Base-by-base conservation (phyloP, 2,329 filamentous ascomycete species). In the Hypoxylon sp. region DNA sequence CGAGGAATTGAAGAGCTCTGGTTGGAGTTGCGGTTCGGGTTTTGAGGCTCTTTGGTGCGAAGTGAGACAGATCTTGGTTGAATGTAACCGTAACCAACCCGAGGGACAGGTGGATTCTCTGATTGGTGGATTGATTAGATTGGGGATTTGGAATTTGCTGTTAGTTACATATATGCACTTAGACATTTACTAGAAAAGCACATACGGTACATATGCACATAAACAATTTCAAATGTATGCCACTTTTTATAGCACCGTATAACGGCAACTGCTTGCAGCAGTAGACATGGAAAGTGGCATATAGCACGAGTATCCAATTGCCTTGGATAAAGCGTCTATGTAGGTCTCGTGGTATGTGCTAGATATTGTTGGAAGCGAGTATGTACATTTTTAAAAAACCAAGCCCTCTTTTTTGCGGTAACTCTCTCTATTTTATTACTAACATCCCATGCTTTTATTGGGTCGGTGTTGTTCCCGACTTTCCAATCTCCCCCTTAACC, bases 401-500 rank as follows among this genome's bases (percentile, higher is more conserved):
- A 27, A 27, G 25, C 25, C 25, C 3, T 27, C 25, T 27, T 27
- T 27, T 27, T n/a, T n/a, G n/a, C n/a, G n/a, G n/a, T n/a, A n/a
- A n/a, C n/a, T n/a, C n/a, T n/a, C n/a, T n/a, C 25, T 6, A 3
- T 6, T 27, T 27, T 27, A 3, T 27, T 27, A 27, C 3, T 3
- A 27, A 6, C 25, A 3, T 27, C 25, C 25, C 5, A 6, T n/a
- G 1, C n/a, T n/a, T n/a, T n/a, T 6, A 37, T n/a, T 37, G 14
- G 14, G 14, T 4, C 32, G 32, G 14, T 14, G 14, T 16, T 14
- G 14, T 37, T 12, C n/a, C 32, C 2, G 32, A 14, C 32, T 37
- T 37, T 12, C 14, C 14, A 37, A 37, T 37, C 32, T 37, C 32
- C 6, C 14, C 37, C 84, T 91, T 91, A 8, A 96, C 91, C 93